Conservation (phyloP, 78 protist species). For the Dictyostelium brefeldianum region DNA sequence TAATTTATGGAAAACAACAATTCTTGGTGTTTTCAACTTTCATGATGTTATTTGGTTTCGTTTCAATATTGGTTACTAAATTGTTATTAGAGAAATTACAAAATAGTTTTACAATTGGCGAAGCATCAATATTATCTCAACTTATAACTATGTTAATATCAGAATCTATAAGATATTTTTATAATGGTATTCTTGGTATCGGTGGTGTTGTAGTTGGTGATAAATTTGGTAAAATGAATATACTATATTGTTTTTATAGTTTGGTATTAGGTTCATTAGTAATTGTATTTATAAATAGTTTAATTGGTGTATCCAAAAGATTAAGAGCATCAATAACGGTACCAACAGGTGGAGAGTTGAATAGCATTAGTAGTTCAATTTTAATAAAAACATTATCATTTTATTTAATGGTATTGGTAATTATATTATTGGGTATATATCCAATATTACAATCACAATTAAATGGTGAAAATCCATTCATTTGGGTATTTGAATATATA, state of each 20-base stretch:
- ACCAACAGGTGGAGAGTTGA: background rate
- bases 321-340: background rate
- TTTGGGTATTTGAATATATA: slow-evolving; percentile 40
- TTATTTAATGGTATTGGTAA: background rate
- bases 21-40: too few relatives aligned
- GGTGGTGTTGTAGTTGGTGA: background rate
- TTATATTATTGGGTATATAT: background rate
- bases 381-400: background rate
- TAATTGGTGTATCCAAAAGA: background rate
- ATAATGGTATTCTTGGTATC: background rate
- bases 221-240: background rate
- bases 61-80: background rate
- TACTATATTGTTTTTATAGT: slow-evolving; percentile 3
- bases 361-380: background rate
- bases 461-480: slow-evolving; percentile 30
- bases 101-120: slow-evolving; percentile 60
- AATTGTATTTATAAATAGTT: background rate
- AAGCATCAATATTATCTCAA: slow-evolving; percentile 51
- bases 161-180: slow-evolving; percentile 15
- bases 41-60: background rate
- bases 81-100: background rate
- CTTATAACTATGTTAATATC: background rate
- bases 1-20: too few relatives aligned
- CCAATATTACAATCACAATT: slow-evolving; percentile 2
- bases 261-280: slow-evolving; percentile 22